Percentiles rank a stretch among this genome's conserved stretches.
These are phyloP conservation scores for Pichia kluyveri DNA, from an alignment of 805 yeast species.

Conservation along the genomic window DNA sequence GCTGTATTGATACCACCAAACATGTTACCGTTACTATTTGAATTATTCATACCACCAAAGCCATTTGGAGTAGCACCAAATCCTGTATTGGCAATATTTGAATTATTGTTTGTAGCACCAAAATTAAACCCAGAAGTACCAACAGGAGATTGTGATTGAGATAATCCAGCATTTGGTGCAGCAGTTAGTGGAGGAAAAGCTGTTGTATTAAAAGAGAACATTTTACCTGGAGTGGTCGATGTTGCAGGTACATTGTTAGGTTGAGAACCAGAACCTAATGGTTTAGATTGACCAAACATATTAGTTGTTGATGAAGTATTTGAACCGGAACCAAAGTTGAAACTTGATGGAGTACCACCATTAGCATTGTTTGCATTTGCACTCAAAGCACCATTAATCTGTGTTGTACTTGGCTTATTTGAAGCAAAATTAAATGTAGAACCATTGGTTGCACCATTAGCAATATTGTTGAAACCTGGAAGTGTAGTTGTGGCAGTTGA, in stretches of 20 bases:
- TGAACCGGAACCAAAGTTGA: background rate
- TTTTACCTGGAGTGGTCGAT: background rate
- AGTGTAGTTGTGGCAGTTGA: background rate
- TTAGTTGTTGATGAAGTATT: background rate
- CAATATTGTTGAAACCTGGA: background rate
- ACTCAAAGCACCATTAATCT: too few relatives aligned
- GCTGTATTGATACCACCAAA: background rate
- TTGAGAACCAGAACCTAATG: background rate
- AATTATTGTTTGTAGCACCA: background rate
- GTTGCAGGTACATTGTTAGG: background rate
- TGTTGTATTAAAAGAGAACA: conserved; percentile 1
- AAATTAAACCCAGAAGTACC: background rate
- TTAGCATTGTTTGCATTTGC: background rate
- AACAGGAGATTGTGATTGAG: background rate
- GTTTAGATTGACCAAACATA: background rate
- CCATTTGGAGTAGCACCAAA: background rate
- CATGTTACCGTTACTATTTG: background rate
- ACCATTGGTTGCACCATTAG: background rate
- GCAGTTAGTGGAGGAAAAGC: conserved; percentile 2
- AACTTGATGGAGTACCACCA: background rate
- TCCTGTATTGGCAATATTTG: background rate
- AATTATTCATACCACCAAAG: background rate
- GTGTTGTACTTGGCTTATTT: background rate
- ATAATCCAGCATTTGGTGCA: background rate
- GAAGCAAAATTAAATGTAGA: background rate